Conservation (phyloP, 2,329 filamentous ascomycete genomes). For the Penicillium fuscoglaucum region DNA sequence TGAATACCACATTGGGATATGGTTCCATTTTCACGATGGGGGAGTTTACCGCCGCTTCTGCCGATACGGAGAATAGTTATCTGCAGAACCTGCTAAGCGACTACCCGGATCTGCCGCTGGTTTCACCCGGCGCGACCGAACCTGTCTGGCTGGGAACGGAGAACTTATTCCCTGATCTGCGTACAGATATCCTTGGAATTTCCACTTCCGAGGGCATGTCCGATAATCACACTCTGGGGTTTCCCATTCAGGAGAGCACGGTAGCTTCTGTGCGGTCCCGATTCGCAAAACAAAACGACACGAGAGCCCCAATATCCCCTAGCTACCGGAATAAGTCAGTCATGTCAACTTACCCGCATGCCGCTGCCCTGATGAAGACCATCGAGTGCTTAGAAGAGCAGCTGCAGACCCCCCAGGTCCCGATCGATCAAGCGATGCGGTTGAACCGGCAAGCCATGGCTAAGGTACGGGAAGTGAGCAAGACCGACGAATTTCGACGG, state of each 20-base stretch:
- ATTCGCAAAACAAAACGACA: neutral
- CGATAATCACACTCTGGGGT: neutral
- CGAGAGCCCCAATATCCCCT: neutral
- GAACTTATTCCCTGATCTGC: neutral
- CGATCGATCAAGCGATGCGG: neutral
- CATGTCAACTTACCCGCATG: neutral
- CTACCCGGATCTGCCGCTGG: neutral
- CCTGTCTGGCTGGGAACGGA: neutral
- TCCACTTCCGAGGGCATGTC: neutral
- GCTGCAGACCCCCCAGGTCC: neutral
- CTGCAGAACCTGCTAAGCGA: neutral
- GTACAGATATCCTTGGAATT: neutral
- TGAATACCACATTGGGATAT: neutral
- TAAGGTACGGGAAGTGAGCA: neutral
- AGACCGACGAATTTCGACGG: neutral
- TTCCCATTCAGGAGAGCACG: neutral
- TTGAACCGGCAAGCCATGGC: neutral
- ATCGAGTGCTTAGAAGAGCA: neutral
- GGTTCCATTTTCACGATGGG: too few species aligned
- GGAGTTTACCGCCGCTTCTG: too few species aligned
- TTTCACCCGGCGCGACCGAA: neutral
- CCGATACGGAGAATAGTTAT: neutral
- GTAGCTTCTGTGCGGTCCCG: neutral
- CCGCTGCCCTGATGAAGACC: neutral
- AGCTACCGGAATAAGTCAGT: neutral